Base-by-base conservation (phyloP, 371 early-diverging fungal genomes). In the Syncephalastrum monosporum region DNA sequence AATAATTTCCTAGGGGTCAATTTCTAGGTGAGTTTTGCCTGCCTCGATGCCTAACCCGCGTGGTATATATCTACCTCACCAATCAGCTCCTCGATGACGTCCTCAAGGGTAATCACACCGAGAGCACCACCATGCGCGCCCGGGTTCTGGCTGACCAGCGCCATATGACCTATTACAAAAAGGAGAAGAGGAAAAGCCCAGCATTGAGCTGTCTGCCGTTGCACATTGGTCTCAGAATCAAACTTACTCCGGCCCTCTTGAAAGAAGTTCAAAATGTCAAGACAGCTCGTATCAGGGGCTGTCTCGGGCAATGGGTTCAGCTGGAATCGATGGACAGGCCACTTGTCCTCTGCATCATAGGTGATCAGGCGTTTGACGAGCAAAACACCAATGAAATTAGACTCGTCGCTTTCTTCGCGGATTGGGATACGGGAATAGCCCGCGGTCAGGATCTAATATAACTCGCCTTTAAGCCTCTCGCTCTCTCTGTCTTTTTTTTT, bases 11-110 rank as follows among this genome's bases (percentile, higher is more conserved):
- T 85, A 43, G 10, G 3, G 52, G 14, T 21, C 21, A 21, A 2
- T 21, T 21, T 21, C 2, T 2, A 21, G 21, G 21, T 21, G 21
- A 21, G 21, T 21, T 2, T 21, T 21, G 21, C 21, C 1, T 21
- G 21, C 21, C 1, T 21, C 21, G 21, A 21, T 21, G 21, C 21
- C 21, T 21, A 16, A 3, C 17, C 6, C 21, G 42, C n/a, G 17
- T 33, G 14, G 7, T 3, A 50, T 3, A 50, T 23, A 3, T 25
- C 62, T 67, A 77, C 82, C 65, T 89, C 89, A 21, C 91, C 92
- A 72, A 98, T 89, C 46, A 97, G 74, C 74, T 96, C 97, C 72
- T 98, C 97, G 64, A 98, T 93, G 6, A 98, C 94, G 69, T 98
- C 98, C 65, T 98, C 98, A 23, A 97, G 75, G 0, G 98, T 97